phyloP scores from a whole-genome alignment of 495 filamentous ascomycete genomes.

The Aspergillus olivimuriae region DNA sequence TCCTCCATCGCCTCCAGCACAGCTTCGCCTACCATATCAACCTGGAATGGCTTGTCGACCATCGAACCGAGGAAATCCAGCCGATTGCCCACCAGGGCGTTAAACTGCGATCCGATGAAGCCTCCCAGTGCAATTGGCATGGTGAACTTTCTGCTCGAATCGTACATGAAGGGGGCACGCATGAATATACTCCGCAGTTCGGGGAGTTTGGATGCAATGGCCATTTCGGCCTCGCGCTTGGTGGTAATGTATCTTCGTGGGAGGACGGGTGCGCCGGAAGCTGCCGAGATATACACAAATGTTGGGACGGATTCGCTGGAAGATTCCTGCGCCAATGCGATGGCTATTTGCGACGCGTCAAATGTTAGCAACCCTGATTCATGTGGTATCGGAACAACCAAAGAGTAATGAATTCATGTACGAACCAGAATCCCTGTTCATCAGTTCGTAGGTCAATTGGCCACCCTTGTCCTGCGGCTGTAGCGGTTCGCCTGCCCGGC shows the following conservation, averaged over 20 bases:
- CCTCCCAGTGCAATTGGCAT: conserved; percentile 73
- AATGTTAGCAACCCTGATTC: conserved; percentile 20
- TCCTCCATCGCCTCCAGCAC: conserved; percentile 74
- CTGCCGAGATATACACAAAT: conserved; percentile 85
- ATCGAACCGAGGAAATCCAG: conserved; percentile 71
- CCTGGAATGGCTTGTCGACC: conserved; percentile 78
- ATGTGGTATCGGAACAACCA: neutral
- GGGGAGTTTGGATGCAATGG: conserved; percentile 65
- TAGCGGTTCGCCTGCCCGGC: conserved; percentile 50
- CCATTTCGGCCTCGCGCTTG: conserved; percentile 83
- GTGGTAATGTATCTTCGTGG: conserved; percentile 83
- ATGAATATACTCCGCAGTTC: conserved; percentile 74
- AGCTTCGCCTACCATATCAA: conserved; percentile 76
- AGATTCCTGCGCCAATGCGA: conserved; percentile 80
- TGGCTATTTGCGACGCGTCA: conserved; percentile 33
- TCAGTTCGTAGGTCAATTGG: conserved; percentile 92
- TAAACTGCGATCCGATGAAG: conserved; percentile 61
- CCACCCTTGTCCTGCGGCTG: conserved; percentile 58
- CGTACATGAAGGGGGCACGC: conserved; percentile 83
- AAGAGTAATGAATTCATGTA: conserved; percentile 2
- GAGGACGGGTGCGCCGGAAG: conserved; percentile 74
- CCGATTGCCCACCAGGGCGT: conserved; percentile 64
- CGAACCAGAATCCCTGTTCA: conserved; percentile 83
- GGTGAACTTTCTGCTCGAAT: conserved; percentile 73
- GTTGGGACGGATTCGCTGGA: conserved; percentile 52